A percentile compares a stretch with the other conserved stretches of the same genome.
phyloP scores from a whole-genome alignment of 2,329 filamentous ascomycete species.

The Pseudogymnoascus sp. region DNA sequence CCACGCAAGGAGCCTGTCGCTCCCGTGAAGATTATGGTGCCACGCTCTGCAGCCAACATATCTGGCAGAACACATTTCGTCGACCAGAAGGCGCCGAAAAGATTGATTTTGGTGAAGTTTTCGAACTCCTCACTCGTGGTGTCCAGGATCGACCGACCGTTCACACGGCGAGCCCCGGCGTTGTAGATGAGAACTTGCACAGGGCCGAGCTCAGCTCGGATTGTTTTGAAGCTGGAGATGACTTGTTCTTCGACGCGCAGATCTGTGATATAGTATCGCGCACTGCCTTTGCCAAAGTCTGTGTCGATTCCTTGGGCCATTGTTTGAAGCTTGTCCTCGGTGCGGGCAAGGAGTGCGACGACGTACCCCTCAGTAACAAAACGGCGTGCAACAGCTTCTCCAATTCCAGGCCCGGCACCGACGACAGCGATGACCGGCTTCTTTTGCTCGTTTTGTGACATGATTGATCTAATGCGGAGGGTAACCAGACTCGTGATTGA shows the following conservation, averaged over 20 bases:
- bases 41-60: slow-evolving; percentile 16
- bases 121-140: slow-evolving; percentile 19
- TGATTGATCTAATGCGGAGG: background rate
- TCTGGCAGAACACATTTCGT: slow-evolving; percentile 18
- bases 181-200: slow-evolving; percentile 19
- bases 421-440: slow-evolving; percentile 19
- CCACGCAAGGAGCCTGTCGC: slow-evolving; percentile 73
- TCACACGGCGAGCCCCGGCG: slow-evolving; percentile 19
- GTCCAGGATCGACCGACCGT: slow-evolving; percentile 18
- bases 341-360: slow-evolving; percentile 19
- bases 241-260: slow-evolving; percentile 16
- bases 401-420: slow-evolving; percentile 19
- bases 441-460: slow-evolving; percentile 14
- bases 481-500: background rate
- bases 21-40: slow-evolving; percentile 66
- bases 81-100: slow-evolving; percentile 20
- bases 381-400: slow-evolving; percentile 19
- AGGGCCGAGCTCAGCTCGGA: slow-evolving; percentile 15
- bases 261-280: slow-evolving; percentile 19
- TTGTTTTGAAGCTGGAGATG: slow-evolving; percentile 21
- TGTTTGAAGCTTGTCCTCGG: slow-evolving; percentile 17
- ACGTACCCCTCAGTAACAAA: slow-evolving; percentile 18
- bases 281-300: slow-evolving; percentile 14
- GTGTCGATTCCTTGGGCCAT: slow-evolving; percentile 16
- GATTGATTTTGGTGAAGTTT: slow-evolving; percentile 21